Evolutionary conservation across 169 alveolate species (phyloP).

Genomic region (Plasmodium knowlesi): DNA sequence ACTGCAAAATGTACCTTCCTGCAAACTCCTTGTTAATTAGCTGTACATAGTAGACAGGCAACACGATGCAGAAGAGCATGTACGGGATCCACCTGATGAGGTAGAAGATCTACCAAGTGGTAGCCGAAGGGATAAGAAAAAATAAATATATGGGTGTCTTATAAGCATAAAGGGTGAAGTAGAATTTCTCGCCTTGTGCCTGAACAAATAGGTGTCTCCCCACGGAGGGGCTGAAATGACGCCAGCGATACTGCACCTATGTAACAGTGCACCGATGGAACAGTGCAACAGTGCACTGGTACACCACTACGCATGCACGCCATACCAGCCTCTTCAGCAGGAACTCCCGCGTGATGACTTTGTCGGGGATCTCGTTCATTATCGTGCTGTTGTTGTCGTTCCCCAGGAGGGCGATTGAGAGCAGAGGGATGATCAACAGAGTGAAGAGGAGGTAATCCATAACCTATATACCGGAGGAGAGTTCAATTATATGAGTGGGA

Average conservation of each 20-base stretch:
- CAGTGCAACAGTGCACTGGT: too few relatives aligned
- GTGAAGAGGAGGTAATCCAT: slow-evolving; percentile 29
- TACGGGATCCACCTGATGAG: slow-evolving; percentile 30
- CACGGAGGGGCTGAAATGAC: neutral
- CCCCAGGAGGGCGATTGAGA: slow-evolving; percentile 27
- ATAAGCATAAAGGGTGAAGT: neutral
- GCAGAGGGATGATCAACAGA: slow-evolving; percentile 23
- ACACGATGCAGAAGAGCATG: neutral
- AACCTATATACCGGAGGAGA: neutral
- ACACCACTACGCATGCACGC: neutral
- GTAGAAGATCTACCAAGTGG: slow-evolving; percentile 10
- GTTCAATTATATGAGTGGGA: neutral
- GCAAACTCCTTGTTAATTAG: slow-evolving; percentile 9
- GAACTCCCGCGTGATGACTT: slow-evolving; percentile 34
- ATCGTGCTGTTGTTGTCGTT: slow-evolving; percentile 51
- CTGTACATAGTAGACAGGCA: slow-evolving; percentile 15
- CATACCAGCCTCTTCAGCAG: slow-evolving; percentile 37
- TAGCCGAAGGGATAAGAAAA: neutral
- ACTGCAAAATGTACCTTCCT: neutral
- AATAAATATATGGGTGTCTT: neutral
- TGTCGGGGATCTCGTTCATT: slow-evolving; percentile 61
- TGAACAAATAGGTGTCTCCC: neutral
- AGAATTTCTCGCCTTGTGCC: neutral
- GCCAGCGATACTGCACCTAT: neutral
- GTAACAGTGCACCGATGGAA: too few relatives aligned